phyloP scores from a whole-genome alignment of 2,329 filamentous ascomycete genomes.

The Knoxdaviesia proteae region DNA sequence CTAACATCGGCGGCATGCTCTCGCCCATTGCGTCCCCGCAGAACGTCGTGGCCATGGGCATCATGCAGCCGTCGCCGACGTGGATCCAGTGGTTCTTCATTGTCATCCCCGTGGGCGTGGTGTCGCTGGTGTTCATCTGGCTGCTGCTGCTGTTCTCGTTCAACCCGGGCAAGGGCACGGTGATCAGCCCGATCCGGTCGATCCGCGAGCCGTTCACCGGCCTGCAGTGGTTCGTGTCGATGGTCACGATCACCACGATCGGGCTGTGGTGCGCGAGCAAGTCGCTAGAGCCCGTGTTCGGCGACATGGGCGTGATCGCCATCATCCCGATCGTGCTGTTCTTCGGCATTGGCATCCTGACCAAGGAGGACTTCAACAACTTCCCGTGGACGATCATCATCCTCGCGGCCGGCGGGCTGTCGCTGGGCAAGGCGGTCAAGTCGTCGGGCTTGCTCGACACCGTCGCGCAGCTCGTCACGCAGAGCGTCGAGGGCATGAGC shows the following conservation, averaged over 20 bases:
- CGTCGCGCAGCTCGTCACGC: slow-evolving; percentile 59
- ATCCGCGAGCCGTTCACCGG: slow-evolving; percentile 77
- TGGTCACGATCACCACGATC: slow-evolving; percentile 71
- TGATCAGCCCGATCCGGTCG: slow-evolving; percentile 76
- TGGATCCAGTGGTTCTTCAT: slow-evolving; percentile 98
- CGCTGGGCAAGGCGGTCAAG: slow-evolving; percentile 82
- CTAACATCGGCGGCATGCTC: slow-evolving; percentile 89
- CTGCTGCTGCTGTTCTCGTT: slow-evolving; percentile 67
- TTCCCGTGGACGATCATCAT: slow-evolving; percentile 99
- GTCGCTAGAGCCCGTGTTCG: slow-evolving; percentile 69
- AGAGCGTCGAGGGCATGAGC: slow-evolving; percentile 52
- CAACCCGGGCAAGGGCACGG: slow-evolving; percentile 63
- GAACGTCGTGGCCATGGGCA: slow-evolving; percentile 88
- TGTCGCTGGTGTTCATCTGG: slow-evolving; percentile 82
- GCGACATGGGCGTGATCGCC: slow-evolving; percentile 95
- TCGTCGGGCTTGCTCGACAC: slow-evolving; percentile 83
- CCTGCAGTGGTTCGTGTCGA: slow-evolving; percentile 78
- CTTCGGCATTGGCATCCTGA: slow-evolving; percentile 88
- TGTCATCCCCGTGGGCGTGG: slow-evolving; percentile 74
- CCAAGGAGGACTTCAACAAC: slow-evolving; percentile 99
- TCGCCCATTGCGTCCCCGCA: slow-evolving; percentile 95
- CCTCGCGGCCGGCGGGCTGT: slow-evolving; percentile 78
- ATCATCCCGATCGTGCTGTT: slow-evolving; percentile 92
- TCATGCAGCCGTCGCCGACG: slow-evolving; percentile 79
- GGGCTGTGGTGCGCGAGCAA: slow-evolving; percentile 82